Evolutionary conservation across 2,329 filamentous ascomycete species (phyloP).

Genomic region (Apiospora phragmitis): DNA sequence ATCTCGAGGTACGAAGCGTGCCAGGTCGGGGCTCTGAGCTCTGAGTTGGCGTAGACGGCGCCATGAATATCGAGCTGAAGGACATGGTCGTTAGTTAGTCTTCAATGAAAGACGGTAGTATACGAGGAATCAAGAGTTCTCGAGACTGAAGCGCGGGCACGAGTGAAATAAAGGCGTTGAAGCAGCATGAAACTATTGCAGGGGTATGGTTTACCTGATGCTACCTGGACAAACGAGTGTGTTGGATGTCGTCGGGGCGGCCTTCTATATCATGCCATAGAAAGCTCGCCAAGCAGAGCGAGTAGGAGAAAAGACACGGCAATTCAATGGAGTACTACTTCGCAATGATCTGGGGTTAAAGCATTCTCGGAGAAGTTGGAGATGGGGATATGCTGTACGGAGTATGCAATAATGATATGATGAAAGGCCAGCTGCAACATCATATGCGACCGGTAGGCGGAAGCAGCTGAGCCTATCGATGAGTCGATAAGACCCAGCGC

Average conservation of each 20-base stretch:
- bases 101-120: not conserved
- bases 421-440: not conserved
- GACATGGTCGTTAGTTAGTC: not conserved
- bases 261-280: not conserved
- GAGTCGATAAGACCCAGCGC: not conserved
- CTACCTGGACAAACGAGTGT: conserved; percentile 3
- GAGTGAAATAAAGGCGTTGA: not conserved
- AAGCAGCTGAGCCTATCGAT: not conserved
- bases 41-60: conserved; percentile 22
- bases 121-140: not conserved
- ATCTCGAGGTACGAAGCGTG: conserved; percentile 27
- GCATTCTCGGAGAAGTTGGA: not conserved
- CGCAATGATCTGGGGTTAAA: not conserved
- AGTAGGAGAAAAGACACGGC: not conserved
- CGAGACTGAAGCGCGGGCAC: not conserved
- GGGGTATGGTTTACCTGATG: conserved; percentile 7
- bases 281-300: not conserved
- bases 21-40: conserved; percentile 27
- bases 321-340: not conserved
- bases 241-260: not conserved
- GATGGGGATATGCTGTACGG: not conserved
- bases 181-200: conserved; percentile 8
- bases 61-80: conserved; percentile 23
- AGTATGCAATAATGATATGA: not conserved
- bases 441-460: not conserved